A percentile compares a stretch with the other conserved stretches of the same genome.
These are phyloP conservation scores for Venturia nashicola DNA, from an alignment of 2,329 filamentous ascomycete genomes.

Conservation along the genomic window DNA sequence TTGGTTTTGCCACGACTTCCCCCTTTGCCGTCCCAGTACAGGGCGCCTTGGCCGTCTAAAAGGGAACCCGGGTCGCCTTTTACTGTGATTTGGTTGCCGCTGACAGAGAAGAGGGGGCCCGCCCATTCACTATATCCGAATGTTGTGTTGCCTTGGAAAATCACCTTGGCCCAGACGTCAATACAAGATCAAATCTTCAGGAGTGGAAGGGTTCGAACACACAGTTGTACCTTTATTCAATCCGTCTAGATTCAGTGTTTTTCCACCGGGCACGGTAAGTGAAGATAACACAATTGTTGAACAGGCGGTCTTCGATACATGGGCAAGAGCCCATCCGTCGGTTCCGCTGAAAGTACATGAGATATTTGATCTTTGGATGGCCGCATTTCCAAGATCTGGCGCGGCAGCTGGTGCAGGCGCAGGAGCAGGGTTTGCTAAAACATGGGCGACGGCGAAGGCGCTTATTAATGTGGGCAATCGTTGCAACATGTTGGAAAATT, in stretches of 20 bases:
- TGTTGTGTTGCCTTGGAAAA: neutral
- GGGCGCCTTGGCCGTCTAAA: constrained; percentile 43
- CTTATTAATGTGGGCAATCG: neutral
- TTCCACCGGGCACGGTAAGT: constrained; percentile 20
- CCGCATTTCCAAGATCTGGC: neutral
- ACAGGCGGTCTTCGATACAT: neutral
- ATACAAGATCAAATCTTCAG: too few species aligned
- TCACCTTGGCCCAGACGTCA: neutral
- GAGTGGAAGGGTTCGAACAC: neutral
- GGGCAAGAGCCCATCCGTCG: neutral
- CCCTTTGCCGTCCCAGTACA: constrained; percentile 39
- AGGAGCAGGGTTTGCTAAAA: neutral
- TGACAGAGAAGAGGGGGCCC: constrained; percentile 1
- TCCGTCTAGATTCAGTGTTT: constrained; percentile 23
- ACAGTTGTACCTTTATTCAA: constrained; percentile 23
- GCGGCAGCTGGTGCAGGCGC: neutral
- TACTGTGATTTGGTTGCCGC: constrained; percentile 39
- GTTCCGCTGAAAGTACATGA: neutral
- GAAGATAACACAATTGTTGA: neutral
- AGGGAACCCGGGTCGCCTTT: constrained; percentile 37
- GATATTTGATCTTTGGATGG: neutral
- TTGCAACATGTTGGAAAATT: neutral
- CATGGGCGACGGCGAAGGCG: neutral
- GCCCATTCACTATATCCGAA: constrained; percentile 2
- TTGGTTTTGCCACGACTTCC: constrained; percentile 17